Base-by-base conservation (phyloP, 192 early-diverging fungal genomes). In the Coemansia sp. region DNA sequence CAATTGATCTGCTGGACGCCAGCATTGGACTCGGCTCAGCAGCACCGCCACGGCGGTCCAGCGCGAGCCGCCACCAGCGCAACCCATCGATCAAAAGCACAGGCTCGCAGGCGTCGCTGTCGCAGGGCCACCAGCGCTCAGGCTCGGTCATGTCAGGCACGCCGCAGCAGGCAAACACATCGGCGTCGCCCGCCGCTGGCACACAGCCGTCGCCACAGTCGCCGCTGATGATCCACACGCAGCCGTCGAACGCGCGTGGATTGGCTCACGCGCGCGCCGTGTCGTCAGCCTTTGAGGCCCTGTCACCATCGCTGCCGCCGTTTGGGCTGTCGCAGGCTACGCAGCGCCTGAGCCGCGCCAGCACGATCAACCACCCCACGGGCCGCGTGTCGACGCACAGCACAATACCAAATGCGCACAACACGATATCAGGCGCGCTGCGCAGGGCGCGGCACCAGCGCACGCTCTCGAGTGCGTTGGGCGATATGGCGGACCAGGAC, bases 271-370 rank as follows among this genome's bases (percentile, higher is more conserved):
- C 74, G 4, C 67, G 68, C 4, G 74, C 74, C 2, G 68, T 77
- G 6, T 77, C 74, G 19, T 77, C 74, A 0, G 74, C 74, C 1
- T 77, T 71, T 48, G 74, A 77, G 29, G 68, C 73, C 0, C 60
- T 77, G 21, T 73, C 71, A 3, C 71, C 71, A 2, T 54, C 71
- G 10, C 30, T 73, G 31, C 59, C 44, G 0, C 56, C 71, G 18
- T 73, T 55, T 23, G 24, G 43, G 6, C 4, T 50, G 9, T 11
- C 29, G 35, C 8, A 46, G 16, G 16, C 19, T 4, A n/a, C 51
- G 29, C 43, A 51, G 58, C 18, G 51, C 10, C 24, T 54, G 61
- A 63, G 60, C 43, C 27, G 50, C 1, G 55, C 53, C 12, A 61
- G 53, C 54, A 54, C 58, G 6, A 21, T 54, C 31, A 64, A 47